A percentile compares a stretch with the other conserved stretches of the same genome.
phyloP scores from a whole-genome alignment of 2,329 filamentous ascomycete species.

The Aspergillus fructus region DNA sequence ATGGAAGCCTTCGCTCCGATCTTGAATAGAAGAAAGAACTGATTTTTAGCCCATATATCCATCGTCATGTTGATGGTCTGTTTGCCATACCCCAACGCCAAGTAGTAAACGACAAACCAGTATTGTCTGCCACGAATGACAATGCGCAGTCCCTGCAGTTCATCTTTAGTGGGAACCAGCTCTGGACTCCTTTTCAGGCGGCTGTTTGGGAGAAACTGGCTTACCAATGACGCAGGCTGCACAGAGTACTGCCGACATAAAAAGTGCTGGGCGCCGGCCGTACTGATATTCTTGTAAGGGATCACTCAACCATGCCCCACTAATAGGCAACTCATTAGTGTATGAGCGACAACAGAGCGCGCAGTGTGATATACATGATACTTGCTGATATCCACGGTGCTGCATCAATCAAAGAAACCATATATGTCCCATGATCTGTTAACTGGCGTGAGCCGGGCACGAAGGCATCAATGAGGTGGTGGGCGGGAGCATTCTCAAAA shows the following conservation, averaged over 20 bases:
- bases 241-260: slow-evolving; percentile 36
- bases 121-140: background rate
- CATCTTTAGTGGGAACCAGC: background rate
- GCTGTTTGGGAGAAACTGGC: too few relatives aligned
- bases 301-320: slow-evolving; percentile 23
- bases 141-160: slow-evolving; percentile 17
- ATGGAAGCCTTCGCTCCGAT: slow-evolving; percentile 5
- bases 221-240: slow-evolving; percentile 16
- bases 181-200: too few relatives aligned
- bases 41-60: too few relatives aligned
- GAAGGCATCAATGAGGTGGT: too few relatives aligned
- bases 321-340: background rate
- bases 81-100: background rate
- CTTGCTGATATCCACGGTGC: slow-evolving; percentile 21
- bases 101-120: slow-evolving; percentile 1
- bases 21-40: background rate
- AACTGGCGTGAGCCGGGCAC: too few relatives aligned
- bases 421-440: too few relatives aligned
- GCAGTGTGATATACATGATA: slow-evolving; percentile 10
- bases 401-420: slow-evolving; percentile 11
- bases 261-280: slow-evolving; percentile 37
- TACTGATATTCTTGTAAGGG: slow-evolving; percentile 18
- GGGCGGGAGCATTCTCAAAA: too few relatives aligned
- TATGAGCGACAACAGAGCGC: too few relatives aligned
- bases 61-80: too few relatives aligned